These are phyloP conservation scores for Leccinum obscurum DNA, from an alignment of 768 basidiomycete genomes.

Conservation along the genomic window DNA sequence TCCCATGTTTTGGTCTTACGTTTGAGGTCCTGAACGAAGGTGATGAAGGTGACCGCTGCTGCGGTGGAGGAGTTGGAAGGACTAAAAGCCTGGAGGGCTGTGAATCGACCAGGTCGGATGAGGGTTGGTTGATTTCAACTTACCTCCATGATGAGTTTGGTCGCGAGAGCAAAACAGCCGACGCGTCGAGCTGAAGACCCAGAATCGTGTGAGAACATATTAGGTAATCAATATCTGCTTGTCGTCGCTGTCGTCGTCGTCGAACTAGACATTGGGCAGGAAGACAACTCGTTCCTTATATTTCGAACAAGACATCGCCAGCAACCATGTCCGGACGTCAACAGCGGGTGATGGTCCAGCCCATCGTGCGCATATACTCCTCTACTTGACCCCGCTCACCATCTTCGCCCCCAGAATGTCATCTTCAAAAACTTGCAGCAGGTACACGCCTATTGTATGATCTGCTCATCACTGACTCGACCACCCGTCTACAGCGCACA, in stretches of 20 bases:
- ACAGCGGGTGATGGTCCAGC: constrained; percentile 98
- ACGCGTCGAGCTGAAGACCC: constrained; percentile 20
- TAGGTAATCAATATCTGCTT: constrained; percentile 17
- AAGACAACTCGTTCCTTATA: too few species aligned
- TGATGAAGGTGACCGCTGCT: constrained; percentile 98
- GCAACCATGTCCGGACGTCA: constrained; percentile 86
- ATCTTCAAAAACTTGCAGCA: constrained; percentile 98
- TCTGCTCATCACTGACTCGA: constrained; percentile 11
- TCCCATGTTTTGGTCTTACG: constrained; percentile 96
- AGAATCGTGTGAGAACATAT: constrained; percentile 22
- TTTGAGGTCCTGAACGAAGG: constrained; percentile 98
- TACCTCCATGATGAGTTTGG: constrained; percentile 29
- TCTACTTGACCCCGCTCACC: constrained; percentile 7
- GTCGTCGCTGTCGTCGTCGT: constrained; percentile 5
- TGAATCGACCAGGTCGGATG: constrained; percentile 4
- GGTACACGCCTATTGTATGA: constrained; percentile 37
- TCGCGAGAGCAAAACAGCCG: constrained; percentile 18
- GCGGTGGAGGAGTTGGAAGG: constrained; percentile 91
- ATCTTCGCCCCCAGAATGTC: constrained; percentile 63
- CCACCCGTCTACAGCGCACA: constrained; percentile 52
- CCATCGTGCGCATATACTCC: constrained; percentile 89
- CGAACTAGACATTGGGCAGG: background rate
- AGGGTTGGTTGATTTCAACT: constrained; percentile 1
- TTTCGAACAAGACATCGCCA: constrained; percentile 9
- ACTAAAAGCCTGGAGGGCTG: constrained; percentile 55